Base-by-base conservation (phyloP, 1,139 yeast genomes). In the Entelexis sorbosivorans region DNA sequence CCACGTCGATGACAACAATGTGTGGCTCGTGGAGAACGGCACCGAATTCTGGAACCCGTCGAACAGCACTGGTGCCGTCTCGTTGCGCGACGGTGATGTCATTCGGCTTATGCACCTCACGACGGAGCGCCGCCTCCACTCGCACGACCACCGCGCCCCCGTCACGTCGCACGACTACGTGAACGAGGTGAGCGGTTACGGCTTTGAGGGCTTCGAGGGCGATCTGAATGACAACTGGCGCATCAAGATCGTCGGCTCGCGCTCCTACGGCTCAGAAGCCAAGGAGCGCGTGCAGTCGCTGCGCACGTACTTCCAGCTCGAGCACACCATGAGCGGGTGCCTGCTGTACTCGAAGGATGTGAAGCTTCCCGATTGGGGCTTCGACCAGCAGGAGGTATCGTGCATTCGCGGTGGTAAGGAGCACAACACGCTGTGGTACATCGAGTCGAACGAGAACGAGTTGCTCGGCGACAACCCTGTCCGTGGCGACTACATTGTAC, bases 151-250 rank as follows among this genome's bases (percentile, higher is more conserved):
- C 65, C 82, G 93, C 65, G 89, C 97, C 26, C 95, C 96, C 19
- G 95, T 89, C 28, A 75, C 89, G 56, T 89, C 82, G 65, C 81
- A 82, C 60, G 98, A 91, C 64, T 93, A 96, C 94, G 95, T 88
- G 70, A 86, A 86, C 69, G 99, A 93, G 71, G 95, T 79, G 28
- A 79, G 95, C 17, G 80, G 87, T 66, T 93, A 93, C 65, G 99
- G 99, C 19, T 85, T 69, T 64, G 86, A 82, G 48, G 96, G 94
- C 6, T 93, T 91, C 63, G 79, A 67, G 20, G 98, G 98, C 64
- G 98, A 93, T 70, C 86, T 89, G 58, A 93, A 93, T 69, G 99
- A 93, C 70, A 93, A 88, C 68, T 93, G 89, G 72, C 73, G 86
- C 55, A 85, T 93, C 53, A 96, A 91, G 70, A 84, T 93, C 61